Evolutionary conservation across 805 yeast genomes (phyloP), one percentile per base, ranked within the genome.

Genomic region (Candida andamanensis): DNA sequence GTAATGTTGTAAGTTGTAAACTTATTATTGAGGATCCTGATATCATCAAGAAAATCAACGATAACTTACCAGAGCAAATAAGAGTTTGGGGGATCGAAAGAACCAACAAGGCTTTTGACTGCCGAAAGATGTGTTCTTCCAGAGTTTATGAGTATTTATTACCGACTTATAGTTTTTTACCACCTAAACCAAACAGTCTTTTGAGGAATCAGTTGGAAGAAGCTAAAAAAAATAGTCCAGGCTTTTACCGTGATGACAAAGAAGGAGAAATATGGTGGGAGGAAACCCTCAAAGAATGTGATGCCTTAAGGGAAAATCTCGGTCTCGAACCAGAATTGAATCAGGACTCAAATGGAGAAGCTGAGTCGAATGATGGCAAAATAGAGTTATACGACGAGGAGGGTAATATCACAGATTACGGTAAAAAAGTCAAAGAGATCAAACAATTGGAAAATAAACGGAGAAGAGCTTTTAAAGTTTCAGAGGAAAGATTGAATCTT

Each of bases 71-170:
- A 1, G 87, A 74, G 6, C 89, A 85, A 40, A 85, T 92, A 43
- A 71, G 95, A 42, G 72, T 92, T 9, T 92, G 97, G 97, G 96
- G 95, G 14, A 78, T 80, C 40, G 85, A 80, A 53, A 73, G 97
- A 47, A 82, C 85, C 8, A 89, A 89, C 56, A 85, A 86, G 49
- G 76, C 89, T 0, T 92, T 92, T 57, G 97, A 92, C 56, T 87
- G 97, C 59, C 73, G 97, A 45, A 87, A 85, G 54, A 76, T 87
- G 82, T 92, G 98, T 63, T 80, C 92, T 3, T 86, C 96, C n/a
- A 76, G 98, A 54, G 72, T 94, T 40, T 92, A 92, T 56, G 98
- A 92, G 63, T 92, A 92, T 53, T 60, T 92, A 47, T 70, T 92
- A 52, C 98, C 98, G 25, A 85, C 95, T 0, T 89, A 86, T 55